Evolutionary conservation across 1,139 yeast genomes (phyloP), one percentile per base, ranked within the genome.

Genomic region (Candida buenavistaensis): DNA sequence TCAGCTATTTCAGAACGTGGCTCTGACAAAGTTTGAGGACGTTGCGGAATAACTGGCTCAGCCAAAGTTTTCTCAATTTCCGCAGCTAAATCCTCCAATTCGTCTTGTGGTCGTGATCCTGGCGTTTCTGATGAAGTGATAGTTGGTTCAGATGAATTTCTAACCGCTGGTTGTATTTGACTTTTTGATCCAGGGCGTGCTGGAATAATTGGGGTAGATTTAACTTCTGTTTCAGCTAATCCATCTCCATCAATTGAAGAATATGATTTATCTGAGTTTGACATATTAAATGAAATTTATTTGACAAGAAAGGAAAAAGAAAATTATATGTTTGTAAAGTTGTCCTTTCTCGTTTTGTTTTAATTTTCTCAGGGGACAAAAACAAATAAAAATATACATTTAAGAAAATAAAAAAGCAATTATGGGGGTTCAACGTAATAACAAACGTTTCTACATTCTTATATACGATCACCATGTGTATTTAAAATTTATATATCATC

Each of bases 41-140:
- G 35, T 12, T 31, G 31, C 9, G 35, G 35, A 23, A 32, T 23
- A 15, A 26, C 17, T 11, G 35, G 35, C 11, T 23, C 25, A 13
- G 8, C 23, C 15, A 12, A 22, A 3, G 12, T 12, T 22, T 22
- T 22, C 24, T 22, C 24, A 22, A 22, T 22, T 22, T 22, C 13
- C 6, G 9, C 13, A 22, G 24, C 24, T 13, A 26, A 23, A 8
- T 12, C 10, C 8, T 23, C 28, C 13, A 22, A 10, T n/a, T n/a
- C 13, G 11, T 22, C 24, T 9, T 10, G 24, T n/a, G 24, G 23
- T 9, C 12, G 5, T 6, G 10, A 8, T 9, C 10, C 10, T 21
- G 23, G 22, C n/a, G 9, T 20, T 20, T 20, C 22, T 20, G n/a
- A 20, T 20, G 22, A 6, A 9, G 22, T 20, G n/a, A 9, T 6